Evolutionary conservation across 345 rosid species (phyloP).

Genomic region (Ceriops tagal): DNA sequence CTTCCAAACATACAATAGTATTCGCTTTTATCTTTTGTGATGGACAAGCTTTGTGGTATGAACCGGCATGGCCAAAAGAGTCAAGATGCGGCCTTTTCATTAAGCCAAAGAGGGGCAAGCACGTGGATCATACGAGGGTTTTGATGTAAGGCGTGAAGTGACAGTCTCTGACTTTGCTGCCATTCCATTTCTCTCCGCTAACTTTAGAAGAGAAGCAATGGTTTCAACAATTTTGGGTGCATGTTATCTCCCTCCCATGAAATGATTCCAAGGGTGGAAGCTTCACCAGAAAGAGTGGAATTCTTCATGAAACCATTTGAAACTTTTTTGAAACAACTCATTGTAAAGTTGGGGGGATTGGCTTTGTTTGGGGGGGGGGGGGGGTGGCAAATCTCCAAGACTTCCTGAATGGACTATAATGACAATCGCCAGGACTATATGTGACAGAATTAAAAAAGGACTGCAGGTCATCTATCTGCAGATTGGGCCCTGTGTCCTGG

Average conservation of each 20-base stretch:
- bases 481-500: no score
- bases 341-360: not conserved
- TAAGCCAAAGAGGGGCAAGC: not conserved
- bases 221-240: not conserved
- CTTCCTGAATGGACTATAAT: not conserved
- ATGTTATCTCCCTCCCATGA: not conserved
- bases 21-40: no score
- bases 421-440: no score
- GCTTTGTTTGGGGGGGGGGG: not conserved
- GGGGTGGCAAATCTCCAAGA: slow-evolving; percentile 1
- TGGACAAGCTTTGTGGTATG: not conserved
- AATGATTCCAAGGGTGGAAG: slow-evolving; percentile 5
- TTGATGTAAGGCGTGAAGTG: not conserved
- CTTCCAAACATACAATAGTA: no score
- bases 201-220: slow-evolving; percentile 1
- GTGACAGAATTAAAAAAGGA: no score
- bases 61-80: not conserved
- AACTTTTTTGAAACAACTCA: not conserved
- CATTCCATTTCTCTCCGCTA: not conserved
- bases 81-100: not conserved
- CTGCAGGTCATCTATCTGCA: no score
- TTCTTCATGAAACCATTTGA: not conserved
- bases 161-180: not conserved
- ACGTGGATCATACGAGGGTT: not conserved
- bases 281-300: slow-evolving; percentile 2